Evolutionary conservation across 495 filamentous ascomycete genomes (phyloP).

Genomic region (Rostrohypoxylon terebratum): DNA sequence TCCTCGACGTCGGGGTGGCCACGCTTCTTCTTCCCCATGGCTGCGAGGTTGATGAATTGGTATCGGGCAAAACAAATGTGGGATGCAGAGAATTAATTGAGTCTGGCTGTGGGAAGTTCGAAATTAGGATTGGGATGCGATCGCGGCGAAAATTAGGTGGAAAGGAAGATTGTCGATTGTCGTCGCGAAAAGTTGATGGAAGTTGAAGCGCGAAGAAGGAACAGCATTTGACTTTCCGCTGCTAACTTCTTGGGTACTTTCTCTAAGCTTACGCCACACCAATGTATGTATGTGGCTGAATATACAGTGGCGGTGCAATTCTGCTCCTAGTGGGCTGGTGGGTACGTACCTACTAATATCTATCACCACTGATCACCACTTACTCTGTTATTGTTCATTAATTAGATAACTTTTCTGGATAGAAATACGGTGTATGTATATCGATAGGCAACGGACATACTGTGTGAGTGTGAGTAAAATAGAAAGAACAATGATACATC

Average conservation of each 20-base stretch:
- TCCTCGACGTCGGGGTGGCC: slow-evolving; percentile 87
- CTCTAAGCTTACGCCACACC: slow-evolving; percentile 18
- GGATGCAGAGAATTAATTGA: background rate
- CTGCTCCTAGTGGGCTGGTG: background rate
- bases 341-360: background rate
- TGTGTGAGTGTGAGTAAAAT: too few relatives aligned
- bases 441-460: too few relatives aligned
- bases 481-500: too few relatives aligned
- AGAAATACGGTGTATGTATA: background rate
- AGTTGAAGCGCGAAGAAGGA: slow-evolving; percentile 17
- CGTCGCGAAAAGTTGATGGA: slow-evolving; percentile 29
- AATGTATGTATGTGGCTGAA: background rate
- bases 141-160: background rate
- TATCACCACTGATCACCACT: background rate
- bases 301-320: background rate
- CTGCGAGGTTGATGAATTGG: slow-evolving; percentile 21
- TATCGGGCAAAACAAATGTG: background rate
- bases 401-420: background rate
- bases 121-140: background rate
- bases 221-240: background rate
- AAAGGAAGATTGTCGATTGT: background rate
- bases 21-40: slow-evolving; percentile 89
- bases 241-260: background rate
- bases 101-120: background rate
- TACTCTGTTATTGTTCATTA: background rate